These are phyloP conservation scores for Phytophthora megakarya DNA, from an alignment of 352 stramenopile genomes.

Conservation along the genomic window DNA sequence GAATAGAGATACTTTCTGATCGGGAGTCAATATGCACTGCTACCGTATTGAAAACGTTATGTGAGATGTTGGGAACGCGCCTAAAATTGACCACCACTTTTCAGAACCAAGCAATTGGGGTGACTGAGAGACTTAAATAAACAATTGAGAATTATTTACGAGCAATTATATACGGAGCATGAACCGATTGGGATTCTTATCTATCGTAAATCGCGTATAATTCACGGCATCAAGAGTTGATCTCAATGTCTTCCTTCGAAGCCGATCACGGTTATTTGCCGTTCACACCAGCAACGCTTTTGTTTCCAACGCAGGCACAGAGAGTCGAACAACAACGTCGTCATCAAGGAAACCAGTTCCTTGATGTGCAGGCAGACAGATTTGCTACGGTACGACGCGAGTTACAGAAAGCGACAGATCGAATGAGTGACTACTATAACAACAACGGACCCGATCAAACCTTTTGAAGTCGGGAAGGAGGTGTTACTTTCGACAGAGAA, in stretches of 20 bases:
- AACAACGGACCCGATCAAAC: not conserved
- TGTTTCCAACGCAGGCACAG: too few species aligned
- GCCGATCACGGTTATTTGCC: not conserved
- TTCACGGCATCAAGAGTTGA: not conserved
- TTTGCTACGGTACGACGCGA: not conserved
- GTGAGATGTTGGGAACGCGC: not conserved
- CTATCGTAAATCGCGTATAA: not conserved
- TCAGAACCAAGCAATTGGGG: not conserved
- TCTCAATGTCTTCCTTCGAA: not conserved
- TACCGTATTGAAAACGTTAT: not conserved
- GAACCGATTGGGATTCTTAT: not conserved
- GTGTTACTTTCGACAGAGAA: conserved; percentile 2
- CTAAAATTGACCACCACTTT: not conserved
- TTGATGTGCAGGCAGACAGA: not conserved
- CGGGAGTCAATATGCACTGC: not conserved
- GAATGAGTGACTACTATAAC: not conserved
- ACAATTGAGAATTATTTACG: not conserved
- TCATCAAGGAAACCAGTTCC: not conserved
- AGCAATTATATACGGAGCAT: not conserved
- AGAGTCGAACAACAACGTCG: too few species aligned
- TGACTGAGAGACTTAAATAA: not conserved
- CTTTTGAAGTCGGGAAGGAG: not conserved
- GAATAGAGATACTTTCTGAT: not conserved
- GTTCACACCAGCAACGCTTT: not conserved
- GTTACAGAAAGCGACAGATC: not conserved